Evolutionary conservation across 139 green algal species (phyloP), one percentile per base, ranked within the genome.

Genomic region (Chlamydomonas sphaeroides): DNA sequence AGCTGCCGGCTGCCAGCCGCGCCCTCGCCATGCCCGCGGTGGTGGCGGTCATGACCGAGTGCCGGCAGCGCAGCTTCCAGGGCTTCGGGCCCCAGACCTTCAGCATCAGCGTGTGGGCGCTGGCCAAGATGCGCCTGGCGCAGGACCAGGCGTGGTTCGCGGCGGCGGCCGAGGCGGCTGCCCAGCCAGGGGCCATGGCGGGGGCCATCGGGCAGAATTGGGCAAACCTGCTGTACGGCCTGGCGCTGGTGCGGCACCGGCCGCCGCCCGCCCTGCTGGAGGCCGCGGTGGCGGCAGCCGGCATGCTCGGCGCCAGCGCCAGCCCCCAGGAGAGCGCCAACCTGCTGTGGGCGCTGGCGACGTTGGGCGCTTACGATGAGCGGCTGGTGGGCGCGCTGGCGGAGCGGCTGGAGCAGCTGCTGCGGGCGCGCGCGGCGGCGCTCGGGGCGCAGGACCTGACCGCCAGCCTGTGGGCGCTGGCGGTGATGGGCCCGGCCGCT

Each of bases 281-380:
- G 1, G 33, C 26, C 14, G 28, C 10, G 6, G 32, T 7, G 1
- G 49, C 17, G 51, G 39, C 23, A 14, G 45, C 45, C 11, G 11
- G 14, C 11, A 53, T 14, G 2, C 32, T 51, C 28, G 51, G 23
- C 32, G 33, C 32, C 18, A 35, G 33, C 33, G 33, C 26, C 35
- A 7, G 33, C 21, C 33, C 26, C 18, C 49, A 80, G 72, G 51
- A 39, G 18, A 35, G 49, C n/a, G 51, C 72, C 51, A 80, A 49
- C 72, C 51, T 4, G 14, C 51, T 80, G 32, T 80, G 51, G 33
- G 48, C 72, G 51, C 51, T 80, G 6, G 72, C 72, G 10, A n/a
- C 68, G 20, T 51, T 80, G 72, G 15, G 51, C 32, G 4, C 33
- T 30, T 26, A 49, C 72, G 49, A 68, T 4, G 51, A 45, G 33